A percentile compares a stretch with the other conserved stretches of the same genome.
Evolutionary conservation across 2,329 filamentous ascomycete genomes (phyloP).

Genomic region (Triangularia verruculosa): DNA sequence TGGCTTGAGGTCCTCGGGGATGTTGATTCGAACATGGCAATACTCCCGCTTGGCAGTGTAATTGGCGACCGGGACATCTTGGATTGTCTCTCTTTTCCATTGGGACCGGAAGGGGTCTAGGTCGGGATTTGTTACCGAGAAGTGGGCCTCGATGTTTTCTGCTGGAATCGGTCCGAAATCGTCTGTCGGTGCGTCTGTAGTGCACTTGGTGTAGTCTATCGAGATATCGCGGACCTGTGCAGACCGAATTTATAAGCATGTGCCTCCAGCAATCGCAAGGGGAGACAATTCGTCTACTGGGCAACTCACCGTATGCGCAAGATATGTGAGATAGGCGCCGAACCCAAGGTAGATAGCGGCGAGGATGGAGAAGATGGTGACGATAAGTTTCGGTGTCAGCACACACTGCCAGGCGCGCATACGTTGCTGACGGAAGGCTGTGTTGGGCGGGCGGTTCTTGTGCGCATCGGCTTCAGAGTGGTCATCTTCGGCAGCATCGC

Average conservation of each 20-base stretch:
- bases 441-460: constrained; percentile 49
- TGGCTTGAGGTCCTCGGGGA: constrained; percentile 74
- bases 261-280: background rate
- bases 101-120: constrained; percentile 27
- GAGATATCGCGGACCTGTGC: constrained; percentile 80
- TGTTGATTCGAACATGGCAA: constrained; percentile 75
- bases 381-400: constrained; percentile 38
- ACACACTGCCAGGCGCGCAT: constrained; percentile 98
- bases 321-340: constrained; percentile 28
- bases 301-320: constrained; percentile 25
- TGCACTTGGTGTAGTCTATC: constrained; percentile 87
- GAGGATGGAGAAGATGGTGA: constrained; percentile 30
- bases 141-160: constrained; percentile 62
- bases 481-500: constrained; percentile 24
- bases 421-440: constrained; percentile 93
- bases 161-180: constrained; percentile 52
- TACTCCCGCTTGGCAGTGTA: constrained; percentile 40
- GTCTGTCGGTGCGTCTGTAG: constrained; percentile 46
- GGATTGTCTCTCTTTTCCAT: constrained; percentile 42
- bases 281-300: constrained; percentile 8
- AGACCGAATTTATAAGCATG: constrained; percentile 6
- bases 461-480: constrained; percentile 22
- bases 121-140: constrained; percentile 54
- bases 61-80: constrained; percentile 40
- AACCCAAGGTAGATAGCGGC: constrained; percentile 30